Evolutionary conservation across 352 stramenopile species (phyloP), one percentile per base, ranked within the genome.

Genomic region (Pythium aphanidermatum): DNA sequence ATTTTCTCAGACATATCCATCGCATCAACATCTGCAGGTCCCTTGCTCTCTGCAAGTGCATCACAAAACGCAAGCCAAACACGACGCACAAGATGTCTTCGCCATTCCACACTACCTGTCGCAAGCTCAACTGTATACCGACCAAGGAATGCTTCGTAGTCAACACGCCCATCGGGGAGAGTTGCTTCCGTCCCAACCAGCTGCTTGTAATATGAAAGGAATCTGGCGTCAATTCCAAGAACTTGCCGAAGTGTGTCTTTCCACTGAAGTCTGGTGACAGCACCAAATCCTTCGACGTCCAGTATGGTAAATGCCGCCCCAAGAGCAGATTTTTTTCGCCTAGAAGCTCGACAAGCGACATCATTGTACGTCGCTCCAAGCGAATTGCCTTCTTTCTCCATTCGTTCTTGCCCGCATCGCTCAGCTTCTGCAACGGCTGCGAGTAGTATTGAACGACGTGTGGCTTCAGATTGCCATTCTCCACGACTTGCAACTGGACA

Each of bases 391-490:
- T 89, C 51, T 86, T 82, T 23, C 81, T 55, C 81, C 81, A 92
- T 39, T 87, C 78, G 39, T 87, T 90, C 45, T 68, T 71, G 2
- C 73, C 73, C 7, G 72, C 73, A 24, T 77, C 74, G 3, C 65
- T 49, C 0, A 90, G 47, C 21, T 87, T 85, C 39, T 96, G 72
- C 12, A 96, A 53, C 13, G 81, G 70, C 40, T 96, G 83, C 4
- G 86, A 85, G 26, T 92, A 95, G 41, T 92, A 96, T 58, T 97
- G 89, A 13, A 96, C 84, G 5, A 97, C 88, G 25, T 95, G 81
- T 1, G 86, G 88, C 56, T 95, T 92, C 12, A 97, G 59, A 33
- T 94, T 74, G 10, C 70, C 68, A 40, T 83, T 72, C 29, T 85
- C 68, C 21, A 74, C 68, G 7, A 86, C 43, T 27, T 86, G 59